A percentile compares a stretch with the other conserved stretches of the same genome.
These are phyloP conservation scores for Paecilomyces dactylethromorphus DNA, from an alignment of 2,329 filamentous ascomycete genomes.

Conservation along the genomic window DNA sequence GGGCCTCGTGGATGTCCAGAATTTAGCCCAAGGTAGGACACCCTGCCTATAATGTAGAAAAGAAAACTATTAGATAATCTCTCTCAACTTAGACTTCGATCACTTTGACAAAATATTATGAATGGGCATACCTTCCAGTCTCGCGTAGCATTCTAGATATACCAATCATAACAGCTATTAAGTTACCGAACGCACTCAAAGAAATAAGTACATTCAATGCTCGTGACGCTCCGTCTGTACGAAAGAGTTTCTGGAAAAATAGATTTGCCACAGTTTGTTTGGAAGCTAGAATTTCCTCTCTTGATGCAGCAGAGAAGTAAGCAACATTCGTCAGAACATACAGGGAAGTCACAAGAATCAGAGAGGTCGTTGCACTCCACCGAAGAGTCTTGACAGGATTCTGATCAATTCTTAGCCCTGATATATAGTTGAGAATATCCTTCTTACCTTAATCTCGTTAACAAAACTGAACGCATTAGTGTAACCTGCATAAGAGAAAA, in stretches of 20 bases:
- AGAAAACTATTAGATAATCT: too few species aligned
- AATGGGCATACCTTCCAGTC: constrained; percentile 52
- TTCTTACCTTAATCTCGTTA: constrained; percentile 57
- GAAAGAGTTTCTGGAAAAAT: constrained; percentile 56
- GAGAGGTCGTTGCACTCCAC: constrained; percentile 43
- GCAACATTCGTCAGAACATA: constrained; percentile 57
- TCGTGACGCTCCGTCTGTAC: constrained; percentile 40
- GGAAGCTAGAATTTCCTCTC: constrained; percentile 47
- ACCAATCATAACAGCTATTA: constrained; percentile 51
- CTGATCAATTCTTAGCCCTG: too few species aligned
- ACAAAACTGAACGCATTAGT: constrained; percentile 57
- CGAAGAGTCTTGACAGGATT: constrained; percentile 53
- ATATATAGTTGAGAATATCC: too few species aligned
- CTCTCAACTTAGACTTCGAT: constrained; percentile 20
- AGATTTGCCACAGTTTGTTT: constrained; percentile 50
- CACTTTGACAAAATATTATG: too few species aligned
- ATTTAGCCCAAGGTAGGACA: constrained; percentile 51
- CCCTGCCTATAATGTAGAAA: constrained; percentile 47
- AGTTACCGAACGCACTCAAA: constrained; percentile 53
- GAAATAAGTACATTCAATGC: constrained; percentile 54
- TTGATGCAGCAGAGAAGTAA: constrained; percentile 53
- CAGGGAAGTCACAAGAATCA: constrained; percentile 47
- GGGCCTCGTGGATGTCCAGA: constrained; percentile 58
- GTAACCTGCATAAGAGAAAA: constrained; percentile 54
- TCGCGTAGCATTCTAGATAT: constrained; percentile 54